A percentile compares a stretch with the other conserved stretches of the same genome.
Evolutionary conservation across 2,329 filamentous ascomycete species (phyloP).

Genomic region (Colletotrichum sp.): DNA sequence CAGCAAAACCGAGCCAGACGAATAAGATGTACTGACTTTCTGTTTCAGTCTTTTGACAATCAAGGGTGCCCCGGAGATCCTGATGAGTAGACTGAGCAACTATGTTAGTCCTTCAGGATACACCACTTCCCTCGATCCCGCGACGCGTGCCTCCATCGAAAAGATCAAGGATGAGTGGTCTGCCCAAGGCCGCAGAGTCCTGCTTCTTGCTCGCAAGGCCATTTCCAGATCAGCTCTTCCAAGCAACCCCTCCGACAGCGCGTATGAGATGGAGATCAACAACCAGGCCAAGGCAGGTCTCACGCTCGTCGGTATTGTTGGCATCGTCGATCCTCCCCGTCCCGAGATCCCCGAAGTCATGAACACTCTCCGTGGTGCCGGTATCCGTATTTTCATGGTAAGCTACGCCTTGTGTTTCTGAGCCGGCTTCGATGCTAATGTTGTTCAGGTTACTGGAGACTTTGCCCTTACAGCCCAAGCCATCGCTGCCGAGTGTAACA

Average conservation of each 20-base stretch:
- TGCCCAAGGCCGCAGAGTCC: slow-evolving; percentile 68
- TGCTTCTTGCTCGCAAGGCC: slow-evolving; percentile 68
- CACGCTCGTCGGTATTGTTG: slow-evolving; percentile 75
- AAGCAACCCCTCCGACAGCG: slow-evolving; percentile 2
- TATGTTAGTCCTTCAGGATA: slow-evolving; percentile 62
- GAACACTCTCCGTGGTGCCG: slow-evolving; percentile 69
- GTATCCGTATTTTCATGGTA: slow-evolving; percentile 80
- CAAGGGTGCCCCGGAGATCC: slow-evolving; percentile 79
- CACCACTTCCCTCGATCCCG: slow-evolving; percentile 51
- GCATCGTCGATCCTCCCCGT: slow-evolving; percentile 79
- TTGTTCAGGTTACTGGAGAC: slow-evolving; percentile 69
- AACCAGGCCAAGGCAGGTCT: slow-evolving; percentile 61
- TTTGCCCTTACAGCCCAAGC: slow-evolving; percentile 77
- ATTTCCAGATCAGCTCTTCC: slow-evolving; percentile 39
- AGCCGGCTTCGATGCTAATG: not conserved
- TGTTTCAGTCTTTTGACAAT: slow-evolving; percentile 66
- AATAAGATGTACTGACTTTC: not conserved
- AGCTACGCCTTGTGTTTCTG: not conserved
- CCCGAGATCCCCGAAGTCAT: slow-evolving; percentile 74
- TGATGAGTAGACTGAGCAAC: slow-evolving; percentile 66
- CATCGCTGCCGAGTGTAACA: slow-evolving; percentile 75
- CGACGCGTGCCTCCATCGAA: slow-evolving; percentile 53
- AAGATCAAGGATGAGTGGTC: slow-evolving; percentile 72
- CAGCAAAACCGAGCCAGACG: not conserved
- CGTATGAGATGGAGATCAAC: slow-evolving; percentile 63